Evolutionary conservation across 495 filamentous ascomycete species (phyloP), one percentile per base, ranked within the genome.

Genomic region (Talaromyces liani): DNA sequence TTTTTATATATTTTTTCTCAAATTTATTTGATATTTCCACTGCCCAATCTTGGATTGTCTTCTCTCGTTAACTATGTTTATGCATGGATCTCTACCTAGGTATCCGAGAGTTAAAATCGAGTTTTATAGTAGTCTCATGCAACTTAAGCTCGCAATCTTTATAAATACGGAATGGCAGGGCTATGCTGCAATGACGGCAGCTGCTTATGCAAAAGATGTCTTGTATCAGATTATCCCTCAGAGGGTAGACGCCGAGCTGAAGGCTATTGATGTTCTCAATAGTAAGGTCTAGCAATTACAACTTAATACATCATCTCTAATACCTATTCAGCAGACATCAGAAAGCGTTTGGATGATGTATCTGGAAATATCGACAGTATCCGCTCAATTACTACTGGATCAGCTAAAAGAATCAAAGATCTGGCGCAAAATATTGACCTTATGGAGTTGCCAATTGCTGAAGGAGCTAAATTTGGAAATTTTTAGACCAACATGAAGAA

Each of bases 401-500:
- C 39, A 3, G 39, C 39, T n/a, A 14, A 5, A 16, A 0, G 16
- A n/a, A n/a, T 41, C 2, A 3, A 41, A 4, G 5, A 5, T 41
- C 0, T 41, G 10, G 39, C 39, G 1, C 39, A 3, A 14, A 41
- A 14, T 41, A 41, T 41, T n/a, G 39, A 41, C 39, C 39, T 41
- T 1, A 41, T n/a, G 39, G 39, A n/a, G 39, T 33, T 65, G 3
- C 63, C 58, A 8, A 14, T 60, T 14, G 61, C 33, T 12, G 7
- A 10, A 12, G 65, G 61, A 31, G 70, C 70, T n/a, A 9, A 49
- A 0, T 72, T 68, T 10, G 49, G 70, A 22, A 67, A n/a, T n/a
- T n/a, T n/a, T n/a, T n/a, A n/a, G 33, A 64, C 29, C 64, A 66
- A 25, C 65, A 72, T 59, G 63, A 70, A 29, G 12, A 54, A 20